Evolutionary conservation across 2,329 filamentous ascomycete species (phyloP).

Genomic region (Colletotrichum salicis): DNA sequence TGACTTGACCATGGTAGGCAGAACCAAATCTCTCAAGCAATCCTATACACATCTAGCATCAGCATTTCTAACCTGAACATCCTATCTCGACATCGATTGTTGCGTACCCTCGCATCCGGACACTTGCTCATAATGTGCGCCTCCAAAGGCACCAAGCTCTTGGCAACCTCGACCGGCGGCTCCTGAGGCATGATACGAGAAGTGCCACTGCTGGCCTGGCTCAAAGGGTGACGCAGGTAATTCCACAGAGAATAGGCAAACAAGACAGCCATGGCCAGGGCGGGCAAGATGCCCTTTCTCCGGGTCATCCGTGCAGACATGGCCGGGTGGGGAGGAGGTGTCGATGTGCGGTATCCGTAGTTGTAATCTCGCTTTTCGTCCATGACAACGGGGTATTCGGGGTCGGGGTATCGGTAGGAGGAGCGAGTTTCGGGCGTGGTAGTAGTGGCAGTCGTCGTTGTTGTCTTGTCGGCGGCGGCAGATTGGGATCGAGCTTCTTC

Average conservation of each 20-base stretch:
- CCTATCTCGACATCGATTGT: background rate
- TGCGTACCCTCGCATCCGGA: slow-evolving; percentile 78
- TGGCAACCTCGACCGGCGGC: slow-evolving; percentile 7
- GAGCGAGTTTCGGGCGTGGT: background rate
- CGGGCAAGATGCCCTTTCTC: slow-evolving; percentile 16
- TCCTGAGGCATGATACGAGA: slow-evolving; percentile 1
- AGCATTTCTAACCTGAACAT: background rate
- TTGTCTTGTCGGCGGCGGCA: too few relatives aligned
- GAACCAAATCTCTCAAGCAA: slow-evolving; percentile 81
- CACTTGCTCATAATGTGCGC: slow-evolving; percentile 98
- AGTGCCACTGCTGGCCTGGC: background rate
- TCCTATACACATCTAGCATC: slow-evolving; percentile 56
- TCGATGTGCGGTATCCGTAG: background rate
- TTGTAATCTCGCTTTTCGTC: slow-evolving; percentile 33
- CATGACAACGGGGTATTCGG: slow-evolving; percentile 16
- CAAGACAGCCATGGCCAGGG: slow-evolving; percentile 7
- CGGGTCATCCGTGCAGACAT: slow-evolving; percentile 20
- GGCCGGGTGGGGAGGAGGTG: background rate
- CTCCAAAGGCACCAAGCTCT: slow-evolving; percentile 77
- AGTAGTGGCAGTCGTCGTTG: background rate
- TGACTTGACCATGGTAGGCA: slow-evolving; percentile 87
- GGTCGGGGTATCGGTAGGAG: slow-evolving; percentile 11
- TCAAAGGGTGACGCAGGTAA: background rate
- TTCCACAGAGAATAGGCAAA: slow-evolving; percentile 31
- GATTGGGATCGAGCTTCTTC: background rate